These are phyloP conservation scores for Pseudogymnoascus sp. DNA, from an alignment of 2,329 filamentous ascomycete genomes.

Conservation along the genomic window DNA sequence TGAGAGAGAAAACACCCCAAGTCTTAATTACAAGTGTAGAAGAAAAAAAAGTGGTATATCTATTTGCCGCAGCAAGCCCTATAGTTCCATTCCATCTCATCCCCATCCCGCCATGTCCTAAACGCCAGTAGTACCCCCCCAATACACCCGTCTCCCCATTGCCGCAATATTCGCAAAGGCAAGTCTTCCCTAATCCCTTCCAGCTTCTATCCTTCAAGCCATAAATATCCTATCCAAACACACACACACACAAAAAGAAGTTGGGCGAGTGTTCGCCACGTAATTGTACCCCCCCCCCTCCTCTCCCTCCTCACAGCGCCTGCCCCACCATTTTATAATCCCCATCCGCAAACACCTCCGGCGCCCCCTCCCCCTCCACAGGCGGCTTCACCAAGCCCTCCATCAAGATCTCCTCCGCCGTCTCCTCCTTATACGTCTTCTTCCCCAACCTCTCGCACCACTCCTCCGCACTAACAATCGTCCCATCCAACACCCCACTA, in stretches of 20 bases:
- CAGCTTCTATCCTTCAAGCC: background rate
- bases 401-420: background rate
- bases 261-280: background rate
- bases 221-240: background rate
- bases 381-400: background rate
- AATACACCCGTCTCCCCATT: background rate
- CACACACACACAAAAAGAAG: background rate
- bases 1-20: background rate
- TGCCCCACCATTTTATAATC: constrained; percentile 2
- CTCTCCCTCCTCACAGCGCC: background rate
- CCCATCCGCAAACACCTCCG: background rate
- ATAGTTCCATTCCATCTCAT: background rate
- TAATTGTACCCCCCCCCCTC: background rate
- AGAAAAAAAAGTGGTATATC: background rate
- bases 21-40: background rate
- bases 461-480: constrained; percentile 79
- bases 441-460: constrained; percentile 76
- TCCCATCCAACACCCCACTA: constrained; percentile 77
- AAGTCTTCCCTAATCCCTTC: background rate
- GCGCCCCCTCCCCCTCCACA: background rate
- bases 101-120: background rate
- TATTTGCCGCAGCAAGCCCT: background rate
- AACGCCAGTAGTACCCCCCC: background rate
- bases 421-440: constrained; percentile 14
- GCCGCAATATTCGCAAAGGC: background rate